These are phyloP conservation scores for Phialophora tarda DNA, from an alignment of 2,329 filamentous ascomycete genomes.

Conservation along the genomic window DNA sequence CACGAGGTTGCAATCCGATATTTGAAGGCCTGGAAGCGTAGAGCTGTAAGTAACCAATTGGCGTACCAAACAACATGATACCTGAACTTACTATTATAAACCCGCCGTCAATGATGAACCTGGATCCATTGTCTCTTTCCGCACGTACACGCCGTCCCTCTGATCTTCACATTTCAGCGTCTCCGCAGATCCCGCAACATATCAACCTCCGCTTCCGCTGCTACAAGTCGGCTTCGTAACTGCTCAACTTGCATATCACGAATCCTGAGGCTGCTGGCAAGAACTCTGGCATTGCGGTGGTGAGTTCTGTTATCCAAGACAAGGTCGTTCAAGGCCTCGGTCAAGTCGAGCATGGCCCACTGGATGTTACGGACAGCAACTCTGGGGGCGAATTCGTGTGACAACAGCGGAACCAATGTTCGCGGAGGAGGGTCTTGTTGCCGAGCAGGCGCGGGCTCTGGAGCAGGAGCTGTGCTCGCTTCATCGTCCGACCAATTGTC, in stretches of 20 bases:
- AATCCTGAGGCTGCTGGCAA: not conserved
- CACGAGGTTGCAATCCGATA: not conserved
- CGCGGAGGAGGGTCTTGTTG: not conserved
- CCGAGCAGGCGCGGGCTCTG: not conserved
- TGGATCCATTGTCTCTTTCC: not conserved
- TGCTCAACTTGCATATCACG: not conserved
- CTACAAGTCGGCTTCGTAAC: not conserved
- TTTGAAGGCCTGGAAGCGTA: not conserved
- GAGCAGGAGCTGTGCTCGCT: not conserved
- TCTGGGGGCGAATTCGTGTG: not conserved
- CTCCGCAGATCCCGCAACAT: not conserved
- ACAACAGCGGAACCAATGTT: not conserved
- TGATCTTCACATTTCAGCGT: not conserved
- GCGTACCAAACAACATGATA: not conserved
- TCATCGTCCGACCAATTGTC: not conserved
- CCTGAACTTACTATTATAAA: not conserved
- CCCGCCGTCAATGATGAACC: not conserved
- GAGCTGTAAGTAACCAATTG: not conserved
- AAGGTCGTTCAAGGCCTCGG: not conserved
- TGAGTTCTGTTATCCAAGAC: not conserved
- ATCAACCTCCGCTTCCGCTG: not conserved
- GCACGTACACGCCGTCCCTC: not conserved
- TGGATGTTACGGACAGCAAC: not conserved
- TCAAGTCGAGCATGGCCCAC: not conserved
- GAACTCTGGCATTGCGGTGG: not conserved